Base-by-base conservation (phyloP, 73 alveolate species). In the Paramecium octaurelia region DNA sequence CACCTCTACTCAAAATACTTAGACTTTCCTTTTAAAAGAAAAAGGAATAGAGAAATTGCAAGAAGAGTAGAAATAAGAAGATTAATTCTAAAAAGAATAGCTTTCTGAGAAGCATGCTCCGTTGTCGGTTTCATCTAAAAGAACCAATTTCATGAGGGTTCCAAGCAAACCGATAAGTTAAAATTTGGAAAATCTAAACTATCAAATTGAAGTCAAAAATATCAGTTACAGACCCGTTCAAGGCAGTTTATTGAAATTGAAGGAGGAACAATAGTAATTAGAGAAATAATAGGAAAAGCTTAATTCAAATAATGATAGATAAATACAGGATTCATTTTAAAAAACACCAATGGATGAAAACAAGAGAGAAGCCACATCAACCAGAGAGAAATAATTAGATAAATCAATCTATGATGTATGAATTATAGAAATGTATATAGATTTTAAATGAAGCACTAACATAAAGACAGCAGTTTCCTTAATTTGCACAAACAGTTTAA, bases 121-220 rank as follows among this genome's bases (percentile, higher is more conserved):
- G 10, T 77, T 77, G 36, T 89, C 94, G 16, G 91, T 89, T 89
- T 89, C 94, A 89, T 89, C 94, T 24, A 89, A 89, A 73, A 77
- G 94, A 58, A 89, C 94, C 3, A 89, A 89, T 89, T 89, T 89
- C 38, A 59, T 89, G 85, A 89, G 94, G 76, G 91, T 89, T 4
- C 94, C 94, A 29, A 70, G 92, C 76, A 89, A 89, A 43, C 94
- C 94, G 6, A 89, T 89, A n/a, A 46, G 92, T 54, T 60, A 89
- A 89, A 71, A 40, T 23, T 40, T 89, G 5, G 94, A 89, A 48
- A 89, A 83, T 43, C 75, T 89, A 43, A 71, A 57, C 38, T 83
- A 89, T 29, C 50, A 89, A 73, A 89, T 89, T 71, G 94, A 89
- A 38, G 94, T 89, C 21, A 89, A 89, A 40, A 89, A 89, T 89